Evolutionary conservation across 768 basidiomycete species (phyloP).

Genomic region (Tubosaeta sp.): DNA sequence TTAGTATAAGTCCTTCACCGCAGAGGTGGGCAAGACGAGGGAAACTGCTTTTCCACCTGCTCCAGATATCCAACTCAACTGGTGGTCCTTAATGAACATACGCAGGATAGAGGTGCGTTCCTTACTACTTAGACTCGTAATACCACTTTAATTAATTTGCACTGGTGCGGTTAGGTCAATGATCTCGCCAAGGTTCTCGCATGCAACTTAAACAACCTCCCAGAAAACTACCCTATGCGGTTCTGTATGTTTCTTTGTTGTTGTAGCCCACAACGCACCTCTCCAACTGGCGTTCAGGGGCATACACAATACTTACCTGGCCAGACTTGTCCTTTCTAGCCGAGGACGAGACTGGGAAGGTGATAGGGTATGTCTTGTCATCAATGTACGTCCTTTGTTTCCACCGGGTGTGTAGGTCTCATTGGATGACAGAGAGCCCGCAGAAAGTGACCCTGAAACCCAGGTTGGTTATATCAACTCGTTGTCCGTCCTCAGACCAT

Average conservation of each 20-base stretch:
- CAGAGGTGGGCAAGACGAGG: background rate
- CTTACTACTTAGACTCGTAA: background rate
- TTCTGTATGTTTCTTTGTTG: constrained; percentile 22
- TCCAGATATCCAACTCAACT: background rate
- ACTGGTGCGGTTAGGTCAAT: too few species aligned
- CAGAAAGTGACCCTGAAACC: constrained; percentile 6
- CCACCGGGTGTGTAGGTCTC: background rate
- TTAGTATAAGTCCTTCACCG: background rate
- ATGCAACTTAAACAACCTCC: constrained; percentile 50
- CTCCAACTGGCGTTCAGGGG: constrained; percentile 32
- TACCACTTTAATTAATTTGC: too few species aligned
- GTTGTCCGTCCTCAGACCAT: constrained; percentile 24
- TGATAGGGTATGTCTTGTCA: constrained; percentile 55
- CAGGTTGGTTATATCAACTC: constrained; percentile 29
- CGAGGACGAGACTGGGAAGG: constrained; percentile 43
- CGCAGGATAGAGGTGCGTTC: constrained; percentile 27
- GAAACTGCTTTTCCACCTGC: background rate
- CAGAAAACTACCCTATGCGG: constrained; percentile 42
- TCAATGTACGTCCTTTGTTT: constrained; percentile 42
- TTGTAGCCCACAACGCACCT: background rate
- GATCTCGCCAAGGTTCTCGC: constrained; percentile 48
- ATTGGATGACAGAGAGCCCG: constrained; percentile 20
- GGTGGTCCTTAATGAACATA: constrained; percentile 21
- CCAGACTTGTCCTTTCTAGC: constrained; percentile 53
- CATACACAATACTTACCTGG: constrained; percentile 46